Percentiles rank a stretch among this genome's conserved stretches.
These are phyloP conservation scores for Podospora pseudopauciseta DNA, from an alignment of 495 filamentous ascomycete species.

Conservation along the genomic window DNA sequence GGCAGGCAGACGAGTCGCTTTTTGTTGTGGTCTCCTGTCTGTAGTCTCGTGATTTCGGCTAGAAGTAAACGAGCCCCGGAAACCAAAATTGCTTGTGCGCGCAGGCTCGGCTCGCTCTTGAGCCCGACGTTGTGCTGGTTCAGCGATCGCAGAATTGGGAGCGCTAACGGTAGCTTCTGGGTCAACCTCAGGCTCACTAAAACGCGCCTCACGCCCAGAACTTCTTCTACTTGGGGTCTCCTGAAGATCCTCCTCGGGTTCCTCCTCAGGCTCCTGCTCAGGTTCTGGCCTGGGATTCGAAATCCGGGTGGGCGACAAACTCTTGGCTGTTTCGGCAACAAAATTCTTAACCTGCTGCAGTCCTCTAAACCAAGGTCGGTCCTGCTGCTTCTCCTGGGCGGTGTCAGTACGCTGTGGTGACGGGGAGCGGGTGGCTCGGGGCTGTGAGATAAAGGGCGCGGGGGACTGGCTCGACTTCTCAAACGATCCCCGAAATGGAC, in stretches of 20 bases:
- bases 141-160: slow-evolving; percentile 26
- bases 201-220: slow-evolving; percentile 22
- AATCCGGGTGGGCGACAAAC: background rate
- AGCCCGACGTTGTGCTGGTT: slow-evolving; percentile 20
- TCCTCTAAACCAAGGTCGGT: slow-evolving; percentile 28
- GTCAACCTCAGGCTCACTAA: slow-evolving; percentile 15
- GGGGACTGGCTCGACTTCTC: slow-evolving; percentile 33
- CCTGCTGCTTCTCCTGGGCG: slow-evolving; percentile 1
- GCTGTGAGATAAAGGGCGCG: slow-evolving; percentile 8
- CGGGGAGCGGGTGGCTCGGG: slow-evolving; percentile 11
- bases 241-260: slow-evolving; percentile 32
- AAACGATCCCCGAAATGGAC: slow-evolving; percentile 49
- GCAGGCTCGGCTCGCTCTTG: slow-evolving; percentile 12
- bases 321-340: slow-evolving; percentile 27
- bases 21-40: background rate
- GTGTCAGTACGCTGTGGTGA: background rate
- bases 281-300: slow-evolving; percentile 16
- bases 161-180: slow-evolving; percentile 18
- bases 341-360: slow-evolving; percentile 27
- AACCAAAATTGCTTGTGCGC: slow-evolving; percentile 8
- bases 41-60: slow-evolving; percentile 14
- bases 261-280: slow-evolving; percentile 33
- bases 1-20: background rate
- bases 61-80: slow-evolving; percentile 14
- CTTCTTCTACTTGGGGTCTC: slow-evolving; percentile 17